Base-by-base conservation (phyloP, 495 filamentous ascomycete species). In the Trichoderma gamsii region DNA sequence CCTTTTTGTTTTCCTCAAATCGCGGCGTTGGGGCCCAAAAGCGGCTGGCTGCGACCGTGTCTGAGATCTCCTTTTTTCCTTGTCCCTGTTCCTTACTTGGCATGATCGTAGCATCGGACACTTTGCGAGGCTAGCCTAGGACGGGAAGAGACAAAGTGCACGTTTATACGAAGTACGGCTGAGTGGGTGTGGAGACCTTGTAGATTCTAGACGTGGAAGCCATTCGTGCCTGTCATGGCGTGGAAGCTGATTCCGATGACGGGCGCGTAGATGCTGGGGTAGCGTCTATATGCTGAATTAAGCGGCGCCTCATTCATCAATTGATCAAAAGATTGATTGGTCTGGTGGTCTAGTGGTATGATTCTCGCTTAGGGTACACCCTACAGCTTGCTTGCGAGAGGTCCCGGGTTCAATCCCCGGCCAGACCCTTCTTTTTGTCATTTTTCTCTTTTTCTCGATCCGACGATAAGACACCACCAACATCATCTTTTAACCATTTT, bases 291-390 rank as follows among this genome's bases (percentile, higher is more conserved):
- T 32, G 32, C 27, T 12, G 5, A 1, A 61, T 13, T 61, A 2
- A 6, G 21, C 25, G 1, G 15, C 23, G 5, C 56, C 3, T 61
- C 6, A 5, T 4, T 12, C 11, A 32, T 29, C 56, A 32, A 29
- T 13, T 23, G 27, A 61, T 32, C 56, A 15, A 25, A 32, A 23
- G 56, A 61, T 59, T 59, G 52, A 59, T 59, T 59, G 56, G 56
- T 61, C 56, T 61, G 56, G 56, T 61, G 56, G 56, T 61, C 56
- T 61, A 61, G 56, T 61, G 56, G 56, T 61, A 61, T 61, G 56
- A 61, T 61, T 61, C 56, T 61, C 56, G 56, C 56, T 61, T 61
- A 61, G 56, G 56, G 56, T 29, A 61, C 29, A 61, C 56, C 56
- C 56, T 61, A 61, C 56, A 61, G 56, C 56, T 61, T 23, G 27